A percentile compares a stretch with the other conserved stretches of the same genome.
Evolutionary conservation across 306 rosid species (phyloP).

Genomic region (Comarum palustre): DNA sequence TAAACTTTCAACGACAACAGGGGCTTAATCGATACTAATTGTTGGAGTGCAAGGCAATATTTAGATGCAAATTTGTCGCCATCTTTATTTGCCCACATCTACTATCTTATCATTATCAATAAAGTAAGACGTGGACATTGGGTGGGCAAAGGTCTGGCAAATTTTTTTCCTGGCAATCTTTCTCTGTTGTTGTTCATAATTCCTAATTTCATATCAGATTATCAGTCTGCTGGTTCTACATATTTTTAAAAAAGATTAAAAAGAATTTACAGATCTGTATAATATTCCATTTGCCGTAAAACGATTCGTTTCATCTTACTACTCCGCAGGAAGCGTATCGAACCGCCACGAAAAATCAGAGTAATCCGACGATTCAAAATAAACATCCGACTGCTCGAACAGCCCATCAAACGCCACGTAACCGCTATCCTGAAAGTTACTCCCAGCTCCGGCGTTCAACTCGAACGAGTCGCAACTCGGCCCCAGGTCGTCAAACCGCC

Average conservation of each 20-base stretch:
- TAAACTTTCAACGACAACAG: too few relatives aligned
- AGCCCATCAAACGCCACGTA: constrained; percentile 60
- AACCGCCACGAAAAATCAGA: constrained; percentile 60
- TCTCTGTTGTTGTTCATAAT: constrained; percentile 3
- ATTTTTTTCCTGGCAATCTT: too few relatives aligned
- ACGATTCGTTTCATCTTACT: constrained; percentile 23
- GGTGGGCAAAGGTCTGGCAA: too few relatives aligned
- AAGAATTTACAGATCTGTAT: constrained; percentile 38
- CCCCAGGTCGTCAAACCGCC: constrained; percentile 61
- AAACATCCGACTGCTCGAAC: constrained; percentile 62
- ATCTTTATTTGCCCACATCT: too few relatives aligned
- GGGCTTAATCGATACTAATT: too few relatives aligned
- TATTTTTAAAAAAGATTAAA: neutral
- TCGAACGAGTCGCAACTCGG: constrained; percentile 64
- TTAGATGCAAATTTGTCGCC: too few relatives aligned
- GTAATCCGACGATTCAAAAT: constrained; percentile 49
- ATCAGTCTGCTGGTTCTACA: constrained; percentile 22
- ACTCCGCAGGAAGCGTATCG: constrained; percentile 64
- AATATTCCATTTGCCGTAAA: constrained; percentile 7
- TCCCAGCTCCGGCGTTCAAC: constrained; percentile 19
- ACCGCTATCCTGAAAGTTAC: neutral
- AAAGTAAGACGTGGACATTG: too few relatives aligned
- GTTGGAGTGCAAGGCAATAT: too few relatives aligned
- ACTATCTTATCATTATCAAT: too few relatives aligned
- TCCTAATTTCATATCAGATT: constrained; percentile 12